Base-by-base conservation (phyloP, 306 rosid genomes). In the Hippophae tibetana region DNA sequence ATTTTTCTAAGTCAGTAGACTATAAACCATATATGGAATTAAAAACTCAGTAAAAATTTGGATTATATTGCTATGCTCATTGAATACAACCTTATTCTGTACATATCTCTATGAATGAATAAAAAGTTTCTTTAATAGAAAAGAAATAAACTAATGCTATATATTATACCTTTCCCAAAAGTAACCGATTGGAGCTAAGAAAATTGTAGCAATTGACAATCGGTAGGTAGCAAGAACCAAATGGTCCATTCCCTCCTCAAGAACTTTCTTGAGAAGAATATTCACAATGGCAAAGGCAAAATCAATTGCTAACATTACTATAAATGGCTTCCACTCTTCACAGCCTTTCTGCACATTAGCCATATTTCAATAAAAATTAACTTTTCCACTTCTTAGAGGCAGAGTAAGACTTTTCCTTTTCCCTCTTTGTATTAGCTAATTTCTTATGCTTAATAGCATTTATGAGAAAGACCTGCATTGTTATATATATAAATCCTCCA, bases 141-240 rank as follows among this genome's bases (percentile, higher is more conserved):
- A 48, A 7, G 11, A 45, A 25, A 51, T 27, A 55, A 56, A 54
- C 52, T 14, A 11, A 43, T 52, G 23, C 47, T 2, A 31, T 31
- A 62, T 18, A 18, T 18, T 18, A 8, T 76, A 90, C 97, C 94
- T 84, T 76, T 90, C 97, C 61, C 65, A 57, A 53, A 75, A 80
- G 86, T 81, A 86, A 44, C 72, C 84, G 42, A 90, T 74, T 23
- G 97, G 94, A 14, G 85, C 94, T 53, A 90, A 72, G 70, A 80
- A 84, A 73, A 90, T 74, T 60, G 90, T 58, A 53, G 97, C 76
- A 53, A 90, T 78, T 14, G 82, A 63, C 42, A 90, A 63, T 8
- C 97, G 78, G 65, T 84, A 90, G 5, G 95, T 90, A 57, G 87
- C 79, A 18, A 90, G 74, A 83, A 90, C 97, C 86, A 86, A 81